Base-by-base conservation (phyloP, 352 stramenopile species). In the Globisporangium cystogenes region DNA sequence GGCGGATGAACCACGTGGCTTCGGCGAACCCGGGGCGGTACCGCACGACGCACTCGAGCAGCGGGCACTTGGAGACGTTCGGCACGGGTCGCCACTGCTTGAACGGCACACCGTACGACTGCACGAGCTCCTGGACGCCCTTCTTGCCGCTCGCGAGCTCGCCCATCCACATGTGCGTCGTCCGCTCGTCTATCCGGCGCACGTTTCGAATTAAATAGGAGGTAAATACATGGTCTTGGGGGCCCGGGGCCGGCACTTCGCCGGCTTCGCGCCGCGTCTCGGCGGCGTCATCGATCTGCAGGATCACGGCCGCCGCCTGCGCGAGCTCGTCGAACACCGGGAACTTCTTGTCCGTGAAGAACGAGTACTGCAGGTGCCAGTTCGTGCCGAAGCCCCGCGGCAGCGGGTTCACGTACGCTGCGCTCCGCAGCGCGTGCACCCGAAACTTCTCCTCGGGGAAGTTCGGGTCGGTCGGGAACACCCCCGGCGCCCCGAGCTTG, bases 141-240 rank as follows among this genome's bases (percentile, higher is more conserved):
- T 73, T 69, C 33, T 72, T 67, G 3, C 84, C 84, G 37, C 67
- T 76, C 29, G 81, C 62, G 10, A 95, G 65, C 42, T 95, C 84
- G 1, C 35, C 67, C 80, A 95, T 93, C 84, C 84, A 95, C 27
- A 76, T 58, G 54, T 92, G 78, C 54, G 74, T 80, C 23, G 82
- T 87, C n/a, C 70, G 64, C 7, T 92, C 78, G 53, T 95, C 84
- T 53, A 95, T 70, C 21, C 82, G 78, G 4, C 76, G 73, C 39
- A 95, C 84, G 53, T 92, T 81, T 18, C 79, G 80, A 47, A 92
- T 86, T 65, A 95, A 76, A 70, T 87, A 95, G 23, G 69, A 77
- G 15, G 72, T 77, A 69, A 95, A 93, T 40, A 68, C 69, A 21
- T 69, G 65, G 23, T 90, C 76, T 40, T 74, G 57, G 33, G 44